A percentile compares a stretch with the other conserved stretches of the same genome.
Evolutionary conservation across 140 eudicot species (phyloP).

Genomic region (Stevia rebaudiana): DNA sequence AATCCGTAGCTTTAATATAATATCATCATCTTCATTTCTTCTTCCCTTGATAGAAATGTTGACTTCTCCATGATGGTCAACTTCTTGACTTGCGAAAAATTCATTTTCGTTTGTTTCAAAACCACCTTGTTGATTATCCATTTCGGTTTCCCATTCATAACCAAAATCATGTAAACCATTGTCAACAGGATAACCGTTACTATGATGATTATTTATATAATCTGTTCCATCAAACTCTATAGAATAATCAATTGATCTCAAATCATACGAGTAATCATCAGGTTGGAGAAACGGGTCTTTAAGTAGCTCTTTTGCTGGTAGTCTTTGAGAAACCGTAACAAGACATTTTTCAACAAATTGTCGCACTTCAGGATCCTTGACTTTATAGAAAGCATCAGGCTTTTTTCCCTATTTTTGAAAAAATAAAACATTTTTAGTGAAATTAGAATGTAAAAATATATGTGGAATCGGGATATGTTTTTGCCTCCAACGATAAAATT

Average conservation of each 20-base stretch:
- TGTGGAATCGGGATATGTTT: background rate
- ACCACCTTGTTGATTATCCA: conserved; percentile 34
- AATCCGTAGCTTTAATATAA: conserved; percentile 66
- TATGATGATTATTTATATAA: conserved; percentile 25
- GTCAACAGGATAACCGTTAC: conserved; percentile 27
- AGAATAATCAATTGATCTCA: conserved; percentile 37
- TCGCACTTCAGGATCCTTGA: conserved; percentile 68
- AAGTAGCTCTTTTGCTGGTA: conserved; percentile 71
- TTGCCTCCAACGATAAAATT: background rate
- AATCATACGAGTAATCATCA: conserved; percentile 45
- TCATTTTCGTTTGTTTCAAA: conserved; percentile 44
- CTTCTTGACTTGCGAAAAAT: conserved; percentile 40
- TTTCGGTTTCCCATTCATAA: conserved; percentile 42
- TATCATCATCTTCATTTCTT: conserved; percentile 52
- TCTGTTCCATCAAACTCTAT: conserved; percentile 42
- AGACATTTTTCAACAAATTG: conserved; percentile 77
- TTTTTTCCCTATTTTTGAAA: conserved; percentile 54
- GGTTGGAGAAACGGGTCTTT: conserved; percentile 71
- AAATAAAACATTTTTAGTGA: conserved; percentile 1
- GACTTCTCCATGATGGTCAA: conserved; percentile 42
- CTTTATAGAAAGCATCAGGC: conserved; percentile 73
- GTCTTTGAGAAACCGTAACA: conserved; percentile 63
- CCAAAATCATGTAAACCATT: conserved; percentile 34
- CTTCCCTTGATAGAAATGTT: conserved; percentile 68
- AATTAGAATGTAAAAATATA: background rate